These are phyloP conservation scores for Dactylellina haptotyla DNA, from an alignment of 2,329 filamentous ascomycete genomes.

Conservation along the genomic window DNA sequence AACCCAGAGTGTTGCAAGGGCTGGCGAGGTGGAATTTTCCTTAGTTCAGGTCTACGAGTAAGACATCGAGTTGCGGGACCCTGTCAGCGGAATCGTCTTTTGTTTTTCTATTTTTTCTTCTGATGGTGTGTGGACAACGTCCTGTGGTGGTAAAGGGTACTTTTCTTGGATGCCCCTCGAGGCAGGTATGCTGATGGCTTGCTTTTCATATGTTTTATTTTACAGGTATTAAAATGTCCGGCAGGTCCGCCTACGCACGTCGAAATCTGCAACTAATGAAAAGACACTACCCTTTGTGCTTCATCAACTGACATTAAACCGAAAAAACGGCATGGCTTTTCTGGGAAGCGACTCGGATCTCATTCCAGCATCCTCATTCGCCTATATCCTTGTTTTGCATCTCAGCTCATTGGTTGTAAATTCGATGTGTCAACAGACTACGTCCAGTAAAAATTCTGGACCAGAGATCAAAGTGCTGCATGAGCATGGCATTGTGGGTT, in stretches of 20 bases:
- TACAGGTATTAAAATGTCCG: slow-evolving; percentile 7
- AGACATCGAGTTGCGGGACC: slow-evolving; percentile 53
- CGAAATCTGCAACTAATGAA: slow-evolving; percentile 34
- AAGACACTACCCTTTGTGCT: slow-evolving; percentile 1
- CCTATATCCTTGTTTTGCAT: slow-evolving; percentile 47
- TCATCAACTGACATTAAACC: slow-evolving; percentile 50
- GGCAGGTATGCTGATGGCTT: slow-evolving; percentile 1
- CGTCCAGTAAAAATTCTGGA: slow-evolving; percentile 25
- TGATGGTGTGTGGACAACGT: slow-evolving; percentile 25
- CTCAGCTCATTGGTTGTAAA: slow-evolving; percentile 53
- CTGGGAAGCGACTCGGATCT: slow-evolving; percentile 49
- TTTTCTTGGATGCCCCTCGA: slow-evolving; percentile 19
- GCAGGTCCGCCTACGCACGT: slow-evolving; percentile 24
- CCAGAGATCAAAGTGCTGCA: slow-evolving; percentile 38
- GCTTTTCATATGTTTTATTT: slow-evolving; percentile 34
- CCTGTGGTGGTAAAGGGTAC: slow-evolving; percentile 9
- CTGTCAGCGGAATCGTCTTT: slow-evolving; percentile 45
- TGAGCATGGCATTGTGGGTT: slow-evolving; percentile 44
- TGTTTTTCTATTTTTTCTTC: slow-evolving; percentile 15
- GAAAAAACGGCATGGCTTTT: slow-evolving; percentile 54
- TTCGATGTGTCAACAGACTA: slow-evolving; percentile 50
- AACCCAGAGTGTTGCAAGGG: slow-evolving; percentile 52
- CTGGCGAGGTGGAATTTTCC: slow-evolving; percentile 35
- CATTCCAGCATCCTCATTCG: slow-evolving; percentile 52
- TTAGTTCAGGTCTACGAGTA: slow-evolving; percentile 51